Percentiles rank a stretch among this genome's conserved stretches.
Evolutionary conservation across 345 rosid genomes (phyloP).

Genomic region (Syzygium oleosum): DNA sequence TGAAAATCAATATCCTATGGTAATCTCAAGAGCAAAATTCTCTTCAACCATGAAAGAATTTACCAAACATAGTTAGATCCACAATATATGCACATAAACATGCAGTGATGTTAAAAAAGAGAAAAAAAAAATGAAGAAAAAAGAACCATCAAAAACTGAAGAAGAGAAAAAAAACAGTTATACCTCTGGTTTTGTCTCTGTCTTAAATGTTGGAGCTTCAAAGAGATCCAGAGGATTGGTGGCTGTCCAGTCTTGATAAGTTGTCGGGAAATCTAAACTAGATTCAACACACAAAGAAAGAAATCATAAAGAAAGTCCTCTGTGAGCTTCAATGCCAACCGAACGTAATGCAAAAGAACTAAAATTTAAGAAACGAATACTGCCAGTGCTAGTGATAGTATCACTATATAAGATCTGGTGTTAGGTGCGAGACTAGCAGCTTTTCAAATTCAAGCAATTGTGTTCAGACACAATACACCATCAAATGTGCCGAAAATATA

Average conservation of each 20-base stretch:
- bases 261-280: conserved; percentile 89
- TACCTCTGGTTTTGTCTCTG: conserved; percentile 89
- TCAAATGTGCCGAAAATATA: neutral
- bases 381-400: neutral
- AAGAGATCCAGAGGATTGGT: conserved; percentile 78
- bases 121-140: neutral
- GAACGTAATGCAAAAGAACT: neutral
- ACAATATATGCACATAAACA: neutral
- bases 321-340: neutral
- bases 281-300: conserved; percentile 15
- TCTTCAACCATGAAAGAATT: neutral
- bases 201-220: conserved; percentile 50
- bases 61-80: neutral
- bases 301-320: neutral
- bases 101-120: neutral
- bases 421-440: neutral
- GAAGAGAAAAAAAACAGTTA: neutral
- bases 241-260: conserved; percentile 66
- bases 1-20: neutral
- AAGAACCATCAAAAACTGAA: neutral
- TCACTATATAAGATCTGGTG: neutral
- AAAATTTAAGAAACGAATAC: neutral
- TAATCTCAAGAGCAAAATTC: neutral
- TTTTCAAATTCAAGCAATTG: neutral
- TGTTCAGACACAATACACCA: neutral